Evolutionary conservation across 2,329 filamentous ascomycete species (phyloP).

Genomic region (Didymella segeticola): DNA sequence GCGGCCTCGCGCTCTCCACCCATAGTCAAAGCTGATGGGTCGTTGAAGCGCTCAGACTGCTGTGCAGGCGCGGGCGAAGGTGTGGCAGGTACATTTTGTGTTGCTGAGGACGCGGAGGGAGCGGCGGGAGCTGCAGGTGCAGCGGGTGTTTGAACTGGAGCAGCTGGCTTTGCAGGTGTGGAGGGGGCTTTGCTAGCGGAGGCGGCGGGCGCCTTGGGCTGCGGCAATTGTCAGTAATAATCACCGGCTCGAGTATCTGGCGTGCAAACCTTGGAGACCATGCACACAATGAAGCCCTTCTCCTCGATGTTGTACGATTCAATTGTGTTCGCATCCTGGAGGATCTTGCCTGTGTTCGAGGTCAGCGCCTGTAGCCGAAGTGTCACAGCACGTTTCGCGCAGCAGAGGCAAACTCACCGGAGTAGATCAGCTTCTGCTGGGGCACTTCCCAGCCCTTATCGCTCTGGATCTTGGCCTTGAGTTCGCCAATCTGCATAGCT

Average conservation of each 20-base stretch:
- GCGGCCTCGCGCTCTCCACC: conserved; percentile 82
- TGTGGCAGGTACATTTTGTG: conserved; percentile 58
- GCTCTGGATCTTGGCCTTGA: conserved; percentile 90
- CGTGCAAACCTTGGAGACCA: conserved; percentile 85
- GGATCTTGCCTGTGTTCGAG: conserved; percentile 79
- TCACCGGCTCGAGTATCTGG: not conserved
- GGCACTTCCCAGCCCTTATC: conserved; percentile 95
- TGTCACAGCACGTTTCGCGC: conserved; percentile 18
- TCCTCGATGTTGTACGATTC: conserved; percentile 98
- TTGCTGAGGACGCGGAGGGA: conserved; percentile 52
- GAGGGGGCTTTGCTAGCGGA: conserved; percentile 60
- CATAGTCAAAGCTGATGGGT: conserved; percentile 83
- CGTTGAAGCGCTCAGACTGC: conserved; percentile 63
- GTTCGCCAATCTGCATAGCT: conserved; percentile 72
- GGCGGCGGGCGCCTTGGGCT: conserved; percentile 74
- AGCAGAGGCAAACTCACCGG: conserved; percentile 66
- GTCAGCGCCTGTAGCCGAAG: conserved; percentile 33
- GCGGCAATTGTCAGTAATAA: conserved; percentile 29
- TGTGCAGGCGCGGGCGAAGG: conserved; percentile 58
- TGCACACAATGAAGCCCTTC: conserved; percentile 99
- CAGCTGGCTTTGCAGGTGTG: conserved; percentile 58
- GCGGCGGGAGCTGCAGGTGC: conserved; percentile 63
- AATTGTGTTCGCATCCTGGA: conserved; percentile 96
- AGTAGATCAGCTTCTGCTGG: conserved; percentile 96
- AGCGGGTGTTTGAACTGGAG: conserved; percentile 56